Evolutionary conservation across 495 filamentous ascomycete species (phyloP).

Genomic region (Lepidopterella palustris): DNA sequence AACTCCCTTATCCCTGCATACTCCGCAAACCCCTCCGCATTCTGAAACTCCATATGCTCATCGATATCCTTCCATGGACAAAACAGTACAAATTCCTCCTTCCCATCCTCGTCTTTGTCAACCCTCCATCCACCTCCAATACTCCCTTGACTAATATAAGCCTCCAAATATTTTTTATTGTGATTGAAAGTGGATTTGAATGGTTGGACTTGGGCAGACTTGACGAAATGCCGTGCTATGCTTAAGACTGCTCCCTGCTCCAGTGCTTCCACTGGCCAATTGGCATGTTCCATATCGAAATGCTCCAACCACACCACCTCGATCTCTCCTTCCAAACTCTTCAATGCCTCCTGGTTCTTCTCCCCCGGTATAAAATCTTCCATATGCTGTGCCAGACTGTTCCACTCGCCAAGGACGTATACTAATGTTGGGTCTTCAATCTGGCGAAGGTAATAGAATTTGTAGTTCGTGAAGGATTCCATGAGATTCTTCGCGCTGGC

Average conservation of each 20-base stretch:
- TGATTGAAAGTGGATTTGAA: conserved; percentile 31
- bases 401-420: conserved; percentile 27
- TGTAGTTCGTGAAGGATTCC: conserved; percentile 9
- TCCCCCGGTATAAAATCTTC: conserved; percentile 8
- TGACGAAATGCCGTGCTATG: conserved; percentile 43
- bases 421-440: conserved; percentile 14
- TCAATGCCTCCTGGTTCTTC: conserved; percentile 40
- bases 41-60: conserved; percentile 40
- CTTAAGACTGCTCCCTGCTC: conserved; percentile 39
- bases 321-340: conserved; percentile 39
- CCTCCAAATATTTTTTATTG: conserved; percentile 22
- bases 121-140: conserved; percentile 46
- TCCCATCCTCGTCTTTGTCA: conserved; percentile 38
- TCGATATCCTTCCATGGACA: conserved; percentile 46
- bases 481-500: conserved; percentile 2
- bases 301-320: conserved; percentile 40
- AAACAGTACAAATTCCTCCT: conserved; percentile 49
- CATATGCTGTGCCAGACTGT: conserved; percentile 11
- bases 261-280: conserved; percentile 1
- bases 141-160: conserved; percentile 36
- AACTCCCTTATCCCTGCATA: conserved; percentile 34
- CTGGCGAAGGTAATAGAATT: conserved; percentile 23
- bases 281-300: conserved; percentile 19
- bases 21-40: conserved; percentile 36
- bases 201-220: conserved; percentile 33